phyloP scores from a whole-genome alignment of 108 stramenopile species.

The Skeletonema menzelii region DNA sequence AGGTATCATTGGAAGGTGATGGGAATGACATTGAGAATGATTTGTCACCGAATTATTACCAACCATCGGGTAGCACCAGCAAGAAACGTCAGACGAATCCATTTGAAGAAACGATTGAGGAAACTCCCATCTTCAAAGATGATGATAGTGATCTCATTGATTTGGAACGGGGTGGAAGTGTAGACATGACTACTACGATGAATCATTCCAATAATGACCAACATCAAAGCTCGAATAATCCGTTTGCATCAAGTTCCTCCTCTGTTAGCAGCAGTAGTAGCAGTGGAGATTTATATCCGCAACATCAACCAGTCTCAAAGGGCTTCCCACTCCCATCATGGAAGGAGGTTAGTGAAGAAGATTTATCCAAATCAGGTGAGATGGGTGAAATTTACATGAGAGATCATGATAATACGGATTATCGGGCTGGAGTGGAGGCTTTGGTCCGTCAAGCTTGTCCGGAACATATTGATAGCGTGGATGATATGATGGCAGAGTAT shows the following conservation, averaged over 20 bases:
- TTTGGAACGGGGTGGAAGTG: neutral
- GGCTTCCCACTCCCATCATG: neutral
- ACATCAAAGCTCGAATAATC: neutral
- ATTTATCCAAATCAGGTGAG: neutral
- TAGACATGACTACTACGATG: neutral
- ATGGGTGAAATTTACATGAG: neutral
- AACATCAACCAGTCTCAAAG: neutral
- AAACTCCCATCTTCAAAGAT: neutral
- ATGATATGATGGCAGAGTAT: constrained; percentile 69
- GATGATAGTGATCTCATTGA: neutral
- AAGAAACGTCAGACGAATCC: neutral
- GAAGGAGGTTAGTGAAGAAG: neutral
- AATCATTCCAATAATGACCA: neutral
- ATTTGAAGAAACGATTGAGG: neutral
- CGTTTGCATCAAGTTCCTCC: neutral
- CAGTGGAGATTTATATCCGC: neutral
- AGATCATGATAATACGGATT: neutral
- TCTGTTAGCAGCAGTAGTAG: neutral
- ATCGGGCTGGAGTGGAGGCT: constrained; percentile 53
- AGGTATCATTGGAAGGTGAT: constrained; percentile 6
- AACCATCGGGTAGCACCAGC: neutral
- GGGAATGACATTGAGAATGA: neutral
- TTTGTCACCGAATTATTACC: neutral
- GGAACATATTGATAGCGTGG: constrained; percentile 58
- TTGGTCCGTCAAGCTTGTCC: constrained; percentile 48